These are phyloP conservation scores for Ophiostoma sp. DNA, from an alignment of 2,329 filamentous ascomycete genomes.

Conservation along the genomic window DNA sequence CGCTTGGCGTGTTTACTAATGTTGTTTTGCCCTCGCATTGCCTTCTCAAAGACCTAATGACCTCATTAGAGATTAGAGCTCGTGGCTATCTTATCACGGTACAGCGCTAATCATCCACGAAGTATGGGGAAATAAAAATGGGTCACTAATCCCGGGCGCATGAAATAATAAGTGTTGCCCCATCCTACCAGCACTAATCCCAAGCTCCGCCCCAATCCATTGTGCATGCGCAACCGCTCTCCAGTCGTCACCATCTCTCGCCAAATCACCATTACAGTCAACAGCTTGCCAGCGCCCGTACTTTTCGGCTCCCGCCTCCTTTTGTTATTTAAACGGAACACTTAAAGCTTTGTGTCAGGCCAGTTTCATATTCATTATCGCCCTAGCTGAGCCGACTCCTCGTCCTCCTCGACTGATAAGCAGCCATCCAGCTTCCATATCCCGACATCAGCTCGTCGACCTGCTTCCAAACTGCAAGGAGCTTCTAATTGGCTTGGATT, in stretches of 20 bases:
- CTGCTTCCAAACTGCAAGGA: background rate
- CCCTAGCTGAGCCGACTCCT: background rate
- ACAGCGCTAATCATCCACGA: constrained; percentile 1
- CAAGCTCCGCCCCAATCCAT: constrained; percentile 5
- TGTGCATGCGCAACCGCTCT: constrained; percentile 4
- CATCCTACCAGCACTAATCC: constrained; percentile 7
- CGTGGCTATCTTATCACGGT: background rate
- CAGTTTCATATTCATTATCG: background rate
- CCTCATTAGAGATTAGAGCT: background rate
- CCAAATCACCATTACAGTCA: background rate
- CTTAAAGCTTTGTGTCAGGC: no score
- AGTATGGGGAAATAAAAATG: constrained; percentile 8
- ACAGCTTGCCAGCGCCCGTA: background rate
- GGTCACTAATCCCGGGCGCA: background rate
- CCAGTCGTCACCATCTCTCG: background rate
- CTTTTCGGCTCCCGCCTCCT: background rate
- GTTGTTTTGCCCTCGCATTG: background rate
- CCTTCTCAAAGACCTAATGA: background rate
- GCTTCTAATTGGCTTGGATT: background rate
- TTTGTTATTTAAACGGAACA: background rate
- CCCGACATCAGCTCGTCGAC: background rate
- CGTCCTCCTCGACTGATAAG: background rate
- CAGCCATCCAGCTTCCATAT: background rate
- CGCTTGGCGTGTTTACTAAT: background rate
- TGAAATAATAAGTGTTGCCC: background rate